Evolutionary conservation across 73 alveolate species (phyloP), one percentile per base, ranked within the genome.

Genomic region (Paramecium octaurelia): DNA sequence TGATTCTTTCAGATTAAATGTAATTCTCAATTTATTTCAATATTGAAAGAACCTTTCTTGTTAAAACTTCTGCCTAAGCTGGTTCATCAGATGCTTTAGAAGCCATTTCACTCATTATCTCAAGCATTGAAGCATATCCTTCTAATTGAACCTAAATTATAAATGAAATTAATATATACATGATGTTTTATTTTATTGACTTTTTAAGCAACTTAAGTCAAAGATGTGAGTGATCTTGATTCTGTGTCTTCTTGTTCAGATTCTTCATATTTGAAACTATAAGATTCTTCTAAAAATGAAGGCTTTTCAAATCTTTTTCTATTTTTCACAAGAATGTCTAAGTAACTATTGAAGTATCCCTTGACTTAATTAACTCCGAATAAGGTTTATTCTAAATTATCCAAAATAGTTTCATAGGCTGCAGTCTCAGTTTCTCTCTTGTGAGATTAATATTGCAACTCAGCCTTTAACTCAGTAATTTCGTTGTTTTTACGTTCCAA

Each of bases 251-350:
- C 91, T 23, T 80, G n/a, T 35, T 80, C 91, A 0, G 87, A 73
- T 80, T 80, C 77, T 48, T 80, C 70, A 80, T 80, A 80, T 80
- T 80, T 42, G n/a, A 80, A 80, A 31, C 64, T 31, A 44, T 44
- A 80, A 2, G 46, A 34, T 43, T 80, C 91, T 31, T 64, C 84
- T 42, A 80, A 46, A 23, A 80, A 80, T 40, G 91, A 80, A 4
- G 91, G 91, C 46, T 80, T 80, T 23, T 80, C 91, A 80, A 80
- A 80, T 80, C 91, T 80, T 46, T 42, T 80, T 42, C 91, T 40
- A 80, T 80, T 80, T 31, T 80, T 80, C 12, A 80, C 91, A 31
- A 80, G 75, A 1, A 46, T 35, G 27, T 80, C 91, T 20, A 80
- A 43, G 27, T 80, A 80, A 44, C 48, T 42, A 80, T 80, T 80